These are phyloP conservation scores for Xylariales sp. DNA, from an alignment of 2,329 filamentous ascomycete genomes.

Conservation along the genomic window DNA sequence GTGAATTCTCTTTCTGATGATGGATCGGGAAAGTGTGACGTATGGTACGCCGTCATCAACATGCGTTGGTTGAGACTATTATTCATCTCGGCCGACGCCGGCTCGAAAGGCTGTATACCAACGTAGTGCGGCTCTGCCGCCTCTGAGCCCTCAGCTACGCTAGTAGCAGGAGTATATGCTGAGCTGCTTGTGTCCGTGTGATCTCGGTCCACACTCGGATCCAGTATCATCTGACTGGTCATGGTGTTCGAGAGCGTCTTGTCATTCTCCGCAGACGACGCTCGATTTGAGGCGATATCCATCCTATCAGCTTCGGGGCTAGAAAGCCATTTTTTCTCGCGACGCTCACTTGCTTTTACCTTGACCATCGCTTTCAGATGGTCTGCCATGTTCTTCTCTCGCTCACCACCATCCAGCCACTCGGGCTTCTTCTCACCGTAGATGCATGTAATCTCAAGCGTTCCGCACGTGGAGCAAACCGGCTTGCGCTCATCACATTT, in stretches of 20 bases:
- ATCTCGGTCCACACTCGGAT: not conserved
- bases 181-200: constrained; percentile 2
- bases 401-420: constrained; percentile 52
- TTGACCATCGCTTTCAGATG: constrained; percentile 55
- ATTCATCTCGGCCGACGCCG: not conserved
- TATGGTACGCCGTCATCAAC: not conserved
- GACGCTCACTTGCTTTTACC: constrained; percentile 43
- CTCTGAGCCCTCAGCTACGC: not conserved
- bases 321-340: constrained; percentile 44
- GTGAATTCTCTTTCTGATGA: constrained; percentile 17
- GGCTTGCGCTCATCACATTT: constrained; percentile 55
- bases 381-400: constrained; percentile 47
- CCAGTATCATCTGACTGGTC: constrained; percentile 5
- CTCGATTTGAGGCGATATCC: not conserved
- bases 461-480: constrained; percentile 44
- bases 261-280: constrained; percentile 1
- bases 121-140: not conserved
- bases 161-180: constrained; percentile 7
- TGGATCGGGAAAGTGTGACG: not conserved
- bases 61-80: not conserved
- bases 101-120: not conserved
- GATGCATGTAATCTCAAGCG: constrained; percentile 53
- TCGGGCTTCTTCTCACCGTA: constrained; percentile 48
- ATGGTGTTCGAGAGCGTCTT: constrained; percentile 6
- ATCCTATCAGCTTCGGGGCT: constrained; percentile 22